phyloP scores from a whole-genome alignment of 2,329 filamentous ascomycete species.

The Amphichorda felina region DNA sequence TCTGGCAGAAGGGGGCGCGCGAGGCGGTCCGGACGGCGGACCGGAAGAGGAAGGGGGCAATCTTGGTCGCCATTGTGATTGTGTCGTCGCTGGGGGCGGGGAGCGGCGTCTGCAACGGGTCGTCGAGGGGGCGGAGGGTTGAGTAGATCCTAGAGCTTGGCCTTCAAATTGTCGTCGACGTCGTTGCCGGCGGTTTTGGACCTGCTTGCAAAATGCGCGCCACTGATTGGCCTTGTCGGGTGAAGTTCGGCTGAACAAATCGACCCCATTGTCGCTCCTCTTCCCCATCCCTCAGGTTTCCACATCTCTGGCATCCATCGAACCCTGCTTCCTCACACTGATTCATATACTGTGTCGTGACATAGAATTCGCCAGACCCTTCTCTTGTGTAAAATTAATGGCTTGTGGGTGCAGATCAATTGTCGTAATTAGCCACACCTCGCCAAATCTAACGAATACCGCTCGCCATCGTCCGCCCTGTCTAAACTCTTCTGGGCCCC shows the following conservation, averaged over 20 bases:
- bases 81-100: slow-evolving; percentile 8
- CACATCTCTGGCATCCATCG: too few relatives aligned
- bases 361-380: too few relatives aligned
- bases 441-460: too few relatives aligned
- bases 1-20: slow-evolving; percentile 43
- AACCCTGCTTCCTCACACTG: too few relatives aligned
- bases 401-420: too few relatives aligned
- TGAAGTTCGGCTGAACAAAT: slow-evolving; percentile 16
- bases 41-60: slow-evolving; percentile 63
- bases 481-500: too few relatives aligned
- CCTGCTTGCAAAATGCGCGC: slow-evolving; percentile 21
- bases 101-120: slow-evolving; percentile 6
- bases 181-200: slow-evolving; percentile 12
- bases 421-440: too few relatives aligned
- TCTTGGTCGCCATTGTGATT: slow-evolving; percentile 66
- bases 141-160: slow-evolving; percentile 5
- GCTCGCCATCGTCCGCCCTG: too few relatives aligned
- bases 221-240: slow-evolving; percentile 17
- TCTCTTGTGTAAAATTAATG: too few relatives aligned
- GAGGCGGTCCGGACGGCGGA: slow-evolving; percentile 53
- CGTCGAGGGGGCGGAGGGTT: slow-evolving; percentile 7
- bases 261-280: too few relatives aligned
- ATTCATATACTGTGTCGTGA: too few relatives aligned
- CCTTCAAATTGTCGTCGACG: slow-evolving; percentile 20
- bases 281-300: too few relatives aligned